Conservation (phyloP, 164 flowering plant genomes). For the Annona squamosa region DNA sequence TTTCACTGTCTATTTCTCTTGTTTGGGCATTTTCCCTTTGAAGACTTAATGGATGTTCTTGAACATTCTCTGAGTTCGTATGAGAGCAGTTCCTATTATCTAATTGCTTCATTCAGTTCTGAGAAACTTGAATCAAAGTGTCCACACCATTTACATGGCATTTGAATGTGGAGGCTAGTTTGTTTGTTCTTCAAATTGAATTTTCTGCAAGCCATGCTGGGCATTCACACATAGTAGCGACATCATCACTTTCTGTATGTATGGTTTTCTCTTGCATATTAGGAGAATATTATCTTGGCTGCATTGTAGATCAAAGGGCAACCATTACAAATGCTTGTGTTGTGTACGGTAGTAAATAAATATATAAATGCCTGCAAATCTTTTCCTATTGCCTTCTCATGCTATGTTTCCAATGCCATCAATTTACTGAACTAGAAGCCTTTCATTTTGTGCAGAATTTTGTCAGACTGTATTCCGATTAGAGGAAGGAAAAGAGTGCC, state of each 20-base stretch:
- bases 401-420: not conserved
- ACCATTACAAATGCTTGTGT: not conserved
- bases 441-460: slow-evolving; percentile 44
- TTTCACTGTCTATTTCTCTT: not conserved
- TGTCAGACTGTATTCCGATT: slow-evolving; percentile 89
- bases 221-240: not conserved
- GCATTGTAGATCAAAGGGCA: not conserved
- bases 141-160: not conserved
- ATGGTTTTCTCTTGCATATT: not conserved
- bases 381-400: not conserved
- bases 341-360: not conserved
- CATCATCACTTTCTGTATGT: not conserved
- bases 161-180: not conserved
- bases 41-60: not conserved
- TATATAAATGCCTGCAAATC: not conserved
- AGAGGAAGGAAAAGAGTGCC: slow-evolving; percentile 77
- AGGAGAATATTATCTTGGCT: not conserved
- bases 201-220: too few relatives aligned
- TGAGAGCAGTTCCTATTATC: not conserved
- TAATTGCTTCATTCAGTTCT: not conserved
- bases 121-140: not conserved
- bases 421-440: not conserved
- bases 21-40: not conserved
- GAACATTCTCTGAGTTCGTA: not conserved
- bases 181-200: too few relatives aligned